These are phyloP conservation scores for Peterozyma toletana DNA, from an alignment of 805 yeast genomes.

Conservation along the genomic window DNA sequence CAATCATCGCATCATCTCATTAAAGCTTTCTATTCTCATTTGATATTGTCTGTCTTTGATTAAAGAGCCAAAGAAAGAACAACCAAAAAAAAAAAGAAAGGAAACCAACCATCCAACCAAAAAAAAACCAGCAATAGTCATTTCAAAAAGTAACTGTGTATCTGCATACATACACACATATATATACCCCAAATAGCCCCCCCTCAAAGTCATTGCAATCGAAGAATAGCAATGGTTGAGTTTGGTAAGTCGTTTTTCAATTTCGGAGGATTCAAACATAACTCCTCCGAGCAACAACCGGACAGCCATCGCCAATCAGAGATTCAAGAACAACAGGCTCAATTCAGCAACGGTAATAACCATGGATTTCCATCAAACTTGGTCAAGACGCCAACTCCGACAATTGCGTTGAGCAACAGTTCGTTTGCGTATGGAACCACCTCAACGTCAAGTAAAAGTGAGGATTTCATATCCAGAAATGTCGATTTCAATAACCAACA, in stretches of 20 bases:
- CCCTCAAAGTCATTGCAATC: too few species aligned
- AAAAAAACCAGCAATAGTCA: too few species aligned
- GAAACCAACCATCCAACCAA: too few species aligned
- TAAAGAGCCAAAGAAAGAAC: too few species aligned
- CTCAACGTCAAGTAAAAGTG: constrained; percentile 23
- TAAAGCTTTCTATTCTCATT: too few species aligned
- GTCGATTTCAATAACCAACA: constrained; percentile 9
- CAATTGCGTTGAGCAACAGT: constrained; percentile 59
- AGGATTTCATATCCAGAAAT: constrained; percentile 13
- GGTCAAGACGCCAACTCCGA: constrained; percentile 49
- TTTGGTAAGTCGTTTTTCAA: constrained; percentile 29
- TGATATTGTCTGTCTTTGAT: too few species aligned
- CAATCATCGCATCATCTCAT: too few species aligned
- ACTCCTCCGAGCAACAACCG: constrained; percentile 8
- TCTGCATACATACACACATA: too few species aligned
- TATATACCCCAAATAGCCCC: too few species aligned
- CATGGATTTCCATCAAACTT: constrained; percentile 21
- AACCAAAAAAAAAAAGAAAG: too few species aligned
- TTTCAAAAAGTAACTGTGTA: too few species aligned
- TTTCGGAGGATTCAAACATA: constrained; percentile 19
- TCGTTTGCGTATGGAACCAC: constrained; percentile 69
- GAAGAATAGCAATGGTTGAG: constrained; percentile 23
- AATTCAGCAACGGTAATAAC: too few species aligned
- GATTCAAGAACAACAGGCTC: constrained; percentile 5
- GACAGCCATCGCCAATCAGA: constrained; percentile 10